Evolutionary conservation across 2,329 filamentous ascomycete species (phyloP), one percentile per base, ranked within the genome.

Genomic region (Trichoderma koningii): DNA sequence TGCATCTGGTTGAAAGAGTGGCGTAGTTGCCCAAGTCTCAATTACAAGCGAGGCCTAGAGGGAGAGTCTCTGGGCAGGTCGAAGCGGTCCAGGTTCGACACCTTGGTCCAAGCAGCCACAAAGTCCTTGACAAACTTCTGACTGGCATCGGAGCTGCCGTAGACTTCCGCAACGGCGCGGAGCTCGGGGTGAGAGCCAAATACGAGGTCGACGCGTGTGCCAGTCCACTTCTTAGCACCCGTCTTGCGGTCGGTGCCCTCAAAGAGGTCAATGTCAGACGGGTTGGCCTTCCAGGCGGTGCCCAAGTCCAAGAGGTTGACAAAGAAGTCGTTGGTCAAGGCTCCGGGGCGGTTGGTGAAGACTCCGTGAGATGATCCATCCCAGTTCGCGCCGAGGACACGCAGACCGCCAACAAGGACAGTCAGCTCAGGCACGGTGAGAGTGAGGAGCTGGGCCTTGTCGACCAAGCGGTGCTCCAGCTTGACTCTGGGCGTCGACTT

Each of bases 281-380:
- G 68, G 45, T 78, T 78, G 21, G 71, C 44, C 70, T 70, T 71
- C 90, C 90, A 93, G 23, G 77, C 80, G 7, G 84, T 90, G 75
- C 77, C 79, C 71, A 83, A 85, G 72, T 92, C 89, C 26, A 93
- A 84, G 1, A 93, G 81, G 79, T 93, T 92, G 76, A 91, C 84
- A 73, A 93, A 93, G 83, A 92, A 93, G 79, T 93, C 90, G 77
- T 90, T 92, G 73, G 87, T 90, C 71, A 93, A 81, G 70, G 85
- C 77, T 48, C 90, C 90, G 1, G 89, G 87, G 7, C 80, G 81
- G 70, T 82, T 81, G 64, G 90, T 93, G 72, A 93, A 82, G 65
- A 93, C 83, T 66, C 90, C 90, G 65, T 85, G 77, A 26, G 80
- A 73, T 0, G 89, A 91, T 48, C 87, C 87, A 70, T 93, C 89